These are phyloP conservation scores for Mrakia hoshinonis DNA, from an alignment of 768 basidiomycete genomes.

Conservation along the genomic window DNA sequence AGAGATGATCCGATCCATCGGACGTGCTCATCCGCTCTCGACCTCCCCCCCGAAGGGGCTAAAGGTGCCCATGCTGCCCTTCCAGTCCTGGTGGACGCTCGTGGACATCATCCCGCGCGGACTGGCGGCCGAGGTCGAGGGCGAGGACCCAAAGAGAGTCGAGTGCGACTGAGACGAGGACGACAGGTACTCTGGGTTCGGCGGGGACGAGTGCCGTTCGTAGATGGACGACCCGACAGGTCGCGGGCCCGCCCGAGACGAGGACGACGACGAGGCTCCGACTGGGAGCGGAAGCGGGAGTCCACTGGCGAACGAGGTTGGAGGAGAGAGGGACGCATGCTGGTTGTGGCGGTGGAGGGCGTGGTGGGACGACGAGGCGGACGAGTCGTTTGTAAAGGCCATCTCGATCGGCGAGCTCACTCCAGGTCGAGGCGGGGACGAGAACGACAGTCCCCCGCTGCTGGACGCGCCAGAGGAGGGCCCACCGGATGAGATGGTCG, in stretches of 20 bases:
- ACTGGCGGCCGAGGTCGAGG: background rate
- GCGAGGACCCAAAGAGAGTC: background rate
- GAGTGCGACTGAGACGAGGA: conserved; percentile 1
- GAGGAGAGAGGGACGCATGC: background rate
- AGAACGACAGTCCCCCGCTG: background rate
- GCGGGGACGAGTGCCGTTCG: conserved; percentile 15
- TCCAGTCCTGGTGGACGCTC: conserved; percentile 7
- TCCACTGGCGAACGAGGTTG: background rate
- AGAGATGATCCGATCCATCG: too few relatives aligned
- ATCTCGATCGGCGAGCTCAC: background rate
- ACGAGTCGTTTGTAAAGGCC: conserved; percentile 1
- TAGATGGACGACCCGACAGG: background rate
- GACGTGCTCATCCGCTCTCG: too few relatives aligned
- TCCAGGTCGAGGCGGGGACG: background rate
- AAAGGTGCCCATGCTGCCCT: conserved; percentile 13
- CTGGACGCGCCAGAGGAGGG: background rate
- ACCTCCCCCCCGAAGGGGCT: conserved; percentile 21
- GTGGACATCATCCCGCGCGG: background rate
- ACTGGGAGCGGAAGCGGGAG: background rate
- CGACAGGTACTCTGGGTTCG: background rate
- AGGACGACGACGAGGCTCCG: background rate
- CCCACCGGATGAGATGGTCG: conserved; percentile 3
- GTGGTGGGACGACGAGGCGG: background rate
- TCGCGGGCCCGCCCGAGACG: background rate
- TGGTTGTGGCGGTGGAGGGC: background rate